Evolutionary conservation across 371 early-diverging fungal genomes (phyloP).

Genomic region (Mortierella sp.): DNA sequence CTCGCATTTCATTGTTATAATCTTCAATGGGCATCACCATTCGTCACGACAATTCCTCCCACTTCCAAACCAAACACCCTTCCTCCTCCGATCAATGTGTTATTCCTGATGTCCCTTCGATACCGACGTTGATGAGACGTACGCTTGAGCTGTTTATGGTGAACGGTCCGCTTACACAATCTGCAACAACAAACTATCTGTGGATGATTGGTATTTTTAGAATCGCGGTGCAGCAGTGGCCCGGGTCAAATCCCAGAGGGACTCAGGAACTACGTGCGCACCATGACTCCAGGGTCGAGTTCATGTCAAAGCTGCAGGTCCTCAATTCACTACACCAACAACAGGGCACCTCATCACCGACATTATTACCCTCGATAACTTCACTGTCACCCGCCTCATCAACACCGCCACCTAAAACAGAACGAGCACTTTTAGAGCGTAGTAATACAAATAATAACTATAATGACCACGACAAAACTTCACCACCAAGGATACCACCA

Average conservation of each 20-base stretch:
- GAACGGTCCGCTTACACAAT: no score
- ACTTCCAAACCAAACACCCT: no score
- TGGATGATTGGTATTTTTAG: conserved; percentile 32
- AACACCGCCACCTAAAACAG: background rate
- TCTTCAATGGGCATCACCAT: no score
- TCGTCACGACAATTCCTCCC: no score
- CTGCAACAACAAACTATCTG: no score
- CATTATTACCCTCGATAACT: background rate
- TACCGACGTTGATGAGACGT: no score
- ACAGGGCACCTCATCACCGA: background rate
- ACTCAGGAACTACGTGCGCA: conserved; percentile 38
- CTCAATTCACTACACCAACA: conserved; percentile 6
- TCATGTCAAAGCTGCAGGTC: conserved; percentile 34
- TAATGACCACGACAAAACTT: background rate
- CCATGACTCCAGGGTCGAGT: conserved; percentile 28
- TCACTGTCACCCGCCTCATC: background rate
- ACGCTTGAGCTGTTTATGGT: no score
- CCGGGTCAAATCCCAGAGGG: conserved; percentile 19
- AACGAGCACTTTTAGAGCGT: no score
- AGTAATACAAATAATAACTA: background rate
- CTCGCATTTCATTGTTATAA: background rate
- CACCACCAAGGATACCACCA: no score
- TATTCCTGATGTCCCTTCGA: background rate
- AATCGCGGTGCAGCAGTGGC: conserved; percentile 33
- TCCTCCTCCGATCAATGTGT: background rate